phyloP scores from a whole-genome alignment of 2,329 filamentous ascomycete genomes.

The Fusarium piperis region DNA sequence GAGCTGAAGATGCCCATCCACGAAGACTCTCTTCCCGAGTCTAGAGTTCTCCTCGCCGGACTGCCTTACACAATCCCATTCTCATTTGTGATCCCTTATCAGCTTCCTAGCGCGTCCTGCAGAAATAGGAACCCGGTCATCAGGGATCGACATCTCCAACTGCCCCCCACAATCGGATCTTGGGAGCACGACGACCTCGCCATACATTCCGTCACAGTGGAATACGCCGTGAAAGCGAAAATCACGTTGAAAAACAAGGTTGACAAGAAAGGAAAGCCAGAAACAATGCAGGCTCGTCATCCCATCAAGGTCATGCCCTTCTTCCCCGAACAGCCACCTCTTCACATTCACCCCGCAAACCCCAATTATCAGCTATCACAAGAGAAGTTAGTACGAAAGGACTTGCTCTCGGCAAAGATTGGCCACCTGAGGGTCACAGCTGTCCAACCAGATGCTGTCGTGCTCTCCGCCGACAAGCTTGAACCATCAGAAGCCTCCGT shows the following conservation, averaged over 20 bases:
- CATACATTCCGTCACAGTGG: constrained; percentile 19
- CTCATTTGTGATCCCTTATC: constrained; percentile 32
- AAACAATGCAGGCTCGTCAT: background rate
- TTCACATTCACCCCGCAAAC: constrained; percentile 17
- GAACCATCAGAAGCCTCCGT: constrained; percentile 9
- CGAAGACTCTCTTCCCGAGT: background rate
- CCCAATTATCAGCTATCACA: constrained; percentile 16
- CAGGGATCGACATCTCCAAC: constrained; percentile 20
- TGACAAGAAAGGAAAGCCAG: background rate
- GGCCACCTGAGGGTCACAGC: constrained; percentile 23
- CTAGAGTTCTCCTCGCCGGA: constrained; percentile 8
- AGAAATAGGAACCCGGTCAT: constrained; percentile 10
- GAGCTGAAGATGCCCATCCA: constrained; percentile 28
- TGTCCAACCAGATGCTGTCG: constrained; percentile 19
- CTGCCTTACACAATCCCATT: constrained; percentile 23
- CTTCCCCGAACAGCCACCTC: constrained; percentile 25
- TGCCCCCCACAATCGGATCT: constrained; percentile 30
- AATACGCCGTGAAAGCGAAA: constrained; percentile 20
- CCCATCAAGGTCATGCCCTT: constrained; percentile 29
- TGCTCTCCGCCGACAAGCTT: constrained; percentile 26
- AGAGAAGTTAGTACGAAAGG: constrained; percentile 26
- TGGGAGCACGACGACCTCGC: constrained; percentile 34
- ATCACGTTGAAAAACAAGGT: background rate
- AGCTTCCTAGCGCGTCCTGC: constrained; percentile 27
- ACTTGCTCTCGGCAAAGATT: constrained; percentile 16